Conservation (phyloP, 371 early-diverging fungal genomes). For the Mucor indicus region DNA sequence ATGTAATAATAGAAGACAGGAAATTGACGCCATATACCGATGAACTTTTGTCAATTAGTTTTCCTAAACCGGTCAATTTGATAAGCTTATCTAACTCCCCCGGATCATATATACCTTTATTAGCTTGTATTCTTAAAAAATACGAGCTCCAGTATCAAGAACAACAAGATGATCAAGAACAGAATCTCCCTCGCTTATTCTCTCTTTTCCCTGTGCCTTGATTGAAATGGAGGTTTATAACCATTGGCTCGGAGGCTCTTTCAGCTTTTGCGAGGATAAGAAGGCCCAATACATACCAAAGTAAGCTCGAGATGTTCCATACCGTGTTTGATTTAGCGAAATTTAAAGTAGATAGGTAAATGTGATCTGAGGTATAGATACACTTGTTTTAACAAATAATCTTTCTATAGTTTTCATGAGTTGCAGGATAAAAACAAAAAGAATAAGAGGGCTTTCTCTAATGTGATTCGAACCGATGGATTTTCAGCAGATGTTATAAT, state of each 20-base stretch:
- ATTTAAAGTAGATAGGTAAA: no score
- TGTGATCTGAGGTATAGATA: no score
- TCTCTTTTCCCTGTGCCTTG: background rate
- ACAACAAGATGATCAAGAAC: background rate
- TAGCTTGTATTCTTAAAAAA: no score
- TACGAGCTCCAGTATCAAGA: no score
- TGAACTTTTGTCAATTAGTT: no score
- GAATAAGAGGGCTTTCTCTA: background rate
- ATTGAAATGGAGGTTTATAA: background rate
- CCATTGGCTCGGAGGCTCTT: background rate
- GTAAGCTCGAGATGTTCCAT: no score
- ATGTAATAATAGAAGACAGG: background rate
- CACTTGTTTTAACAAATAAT: background rate
- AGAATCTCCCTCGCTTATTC: background rate
- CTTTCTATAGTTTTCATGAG: background rate
- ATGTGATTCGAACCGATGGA: background rate
- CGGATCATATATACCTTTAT: no score
- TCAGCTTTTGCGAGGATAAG: background rate
- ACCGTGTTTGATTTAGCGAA: no score
- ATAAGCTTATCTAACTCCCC: no score
- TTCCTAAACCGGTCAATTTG: no score
- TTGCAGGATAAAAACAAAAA: background rate
- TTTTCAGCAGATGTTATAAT: background rate
- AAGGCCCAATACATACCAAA: no score
- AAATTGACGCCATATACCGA: no score